A percentile compares a stretch with the other conserved stretches of the same genome.
phyloP scores from a whole-genome alignment of 225 moss, liverwort and hornwort species.

The Rhytidiadelphus loreus region DNA sequence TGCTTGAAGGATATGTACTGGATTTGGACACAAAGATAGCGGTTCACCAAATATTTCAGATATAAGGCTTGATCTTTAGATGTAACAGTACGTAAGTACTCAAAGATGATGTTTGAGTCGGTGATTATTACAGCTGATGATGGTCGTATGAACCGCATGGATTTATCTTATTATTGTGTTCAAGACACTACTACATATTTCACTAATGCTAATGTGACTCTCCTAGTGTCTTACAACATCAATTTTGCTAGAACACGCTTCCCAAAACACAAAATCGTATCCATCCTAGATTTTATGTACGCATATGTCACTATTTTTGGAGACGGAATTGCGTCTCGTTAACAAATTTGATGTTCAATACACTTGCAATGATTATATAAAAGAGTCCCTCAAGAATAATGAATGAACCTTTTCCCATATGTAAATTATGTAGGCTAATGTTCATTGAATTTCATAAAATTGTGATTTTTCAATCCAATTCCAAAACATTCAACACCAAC shows the following conservation, averaged over 20 bases:
- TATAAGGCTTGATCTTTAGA: neutral
- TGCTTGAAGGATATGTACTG: no score
- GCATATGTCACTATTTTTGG: neutral
- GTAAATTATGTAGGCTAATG: fast-evolving
- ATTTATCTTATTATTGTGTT: neutral
- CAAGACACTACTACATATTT: neutral
- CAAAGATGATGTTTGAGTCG: neutral
- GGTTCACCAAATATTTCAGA: neutral
- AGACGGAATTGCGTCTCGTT: fast-evolving
- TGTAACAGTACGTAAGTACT: neutral
- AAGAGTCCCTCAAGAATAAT: neutral
- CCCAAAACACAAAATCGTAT: neutral
- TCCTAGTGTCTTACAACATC: no score
- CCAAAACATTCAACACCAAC: neutral
- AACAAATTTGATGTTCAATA: neutral
- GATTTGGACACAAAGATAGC: neutral
- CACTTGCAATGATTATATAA: neutral
- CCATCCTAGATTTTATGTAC: neutral
- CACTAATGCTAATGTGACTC: neutral
- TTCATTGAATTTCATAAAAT: neutral
- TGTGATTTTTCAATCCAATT: neutral
- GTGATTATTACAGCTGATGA: neutral
- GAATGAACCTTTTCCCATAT: neutral
- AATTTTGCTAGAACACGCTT: neutral
- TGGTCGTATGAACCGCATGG: neutral